Percentiles rank a stretch among this genome's conserved stretches.
Evolutionary conservation across 1,139 yeast genomes (phyloP).

Genomic region (Nakaseomyces delphensis): DNA sequence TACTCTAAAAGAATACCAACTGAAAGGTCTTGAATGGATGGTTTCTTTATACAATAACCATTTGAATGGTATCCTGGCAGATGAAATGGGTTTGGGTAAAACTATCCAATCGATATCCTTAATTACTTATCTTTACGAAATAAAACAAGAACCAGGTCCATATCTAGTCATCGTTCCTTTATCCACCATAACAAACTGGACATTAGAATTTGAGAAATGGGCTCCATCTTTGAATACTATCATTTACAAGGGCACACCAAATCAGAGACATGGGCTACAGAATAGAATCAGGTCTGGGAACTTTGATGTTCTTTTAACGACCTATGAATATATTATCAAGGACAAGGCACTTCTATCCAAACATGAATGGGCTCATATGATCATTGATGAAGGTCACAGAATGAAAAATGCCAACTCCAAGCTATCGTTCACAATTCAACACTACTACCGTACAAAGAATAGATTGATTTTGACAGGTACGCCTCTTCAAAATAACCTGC

Average conservation of each 20-base stretch:
- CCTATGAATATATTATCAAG: constrained; percentile 70
- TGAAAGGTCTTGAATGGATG: constrained; percentile 97
- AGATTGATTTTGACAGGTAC: constrained; percentile 81
- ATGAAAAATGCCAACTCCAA: constrained; percentile 76
- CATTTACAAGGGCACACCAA: constrained; percentile 68
- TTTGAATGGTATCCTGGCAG: constrained; percentile 90
- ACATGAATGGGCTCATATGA: constrained; percentile 75
- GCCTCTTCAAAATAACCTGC: constrained; percentile 75
- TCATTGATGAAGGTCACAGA: constrained; percentile 85
- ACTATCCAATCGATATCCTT: constrained; percentile 79
- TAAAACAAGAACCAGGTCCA: constrained; percentile 57
- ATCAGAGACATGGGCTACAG: constrained; percentile 57
- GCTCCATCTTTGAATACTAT: constrained; percentile 64
- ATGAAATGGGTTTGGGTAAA: constrained; percentile 88
- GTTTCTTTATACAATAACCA: constrained; percentile 88
- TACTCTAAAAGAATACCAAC: constrained; percentile 80
- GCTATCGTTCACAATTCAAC: constrained; percentile 63
- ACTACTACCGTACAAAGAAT: constrained; percentile 62
- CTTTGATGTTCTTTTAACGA: constrained; percentile 68
- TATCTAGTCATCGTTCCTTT: constrained; percentile 76
- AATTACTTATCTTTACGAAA: constrained; percentile 64
- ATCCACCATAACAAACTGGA: constrained; percentile 81
- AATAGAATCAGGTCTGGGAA: constrained; percentile 54
- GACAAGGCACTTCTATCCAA: constrained; percentile 62
- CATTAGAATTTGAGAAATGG: constrained; percentile 78